These are phyloP conservation scores for Beauveria bassiana DNA, from an alignment of 2,329 filamentous ascomycete species.

Conservation along the genomic window DNA sequence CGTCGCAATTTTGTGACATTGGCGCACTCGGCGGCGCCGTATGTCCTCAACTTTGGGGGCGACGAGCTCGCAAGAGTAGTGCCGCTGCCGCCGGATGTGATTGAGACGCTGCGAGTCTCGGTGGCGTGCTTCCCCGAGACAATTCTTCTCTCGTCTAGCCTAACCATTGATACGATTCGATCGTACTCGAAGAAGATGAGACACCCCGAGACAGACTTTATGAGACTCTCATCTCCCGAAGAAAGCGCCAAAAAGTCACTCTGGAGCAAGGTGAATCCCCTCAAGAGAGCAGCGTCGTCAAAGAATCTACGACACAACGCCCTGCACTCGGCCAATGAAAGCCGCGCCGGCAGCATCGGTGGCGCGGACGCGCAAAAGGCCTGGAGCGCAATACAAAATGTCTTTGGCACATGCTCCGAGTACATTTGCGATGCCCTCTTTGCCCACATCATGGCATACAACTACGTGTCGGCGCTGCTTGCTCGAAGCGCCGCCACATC, in stretches of 20 bases:
- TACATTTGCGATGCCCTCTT: constrained; percentile 52
- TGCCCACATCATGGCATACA: constrained; percentile 51
- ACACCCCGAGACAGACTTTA: constrained; percentile 26
- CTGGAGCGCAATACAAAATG: constrained; percentile 40
- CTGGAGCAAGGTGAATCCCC: constrained; percentile 29
- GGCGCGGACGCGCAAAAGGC: constrained; percentile 21
- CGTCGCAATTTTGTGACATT: constrained; percentile 28
- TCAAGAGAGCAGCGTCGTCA: constrained; percentile 18
- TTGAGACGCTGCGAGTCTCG: constrained; percentile 47
- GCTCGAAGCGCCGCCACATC: constrained; percentile 5
- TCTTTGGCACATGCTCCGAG: constrained; percentile 46
- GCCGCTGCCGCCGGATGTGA: constrained; percentile 43
- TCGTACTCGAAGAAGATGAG: constrained; percentile 46
- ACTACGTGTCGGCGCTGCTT: constrained; percentile 40
- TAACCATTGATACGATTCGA: constrained; percentile 51
- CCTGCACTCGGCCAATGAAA: background rate
- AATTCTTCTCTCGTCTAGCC: constrained; percentile 47
- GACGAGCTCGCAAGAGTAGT: constrained; percentile 33
- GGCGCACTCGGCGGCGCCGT: constrained; percentile 25
- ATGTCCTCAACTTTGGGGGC: constrained; percentile 20
- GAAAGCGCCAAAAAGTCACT: constrained; percentile 22
- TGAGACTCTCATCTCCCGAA: constrained; percentile 14
- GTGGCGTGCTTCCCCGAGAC: constrained; percentile 52
- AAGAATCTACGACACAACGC: background rate
- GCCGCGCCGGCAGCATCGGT: constrained; percentile 11